These are phyloP conservation scores for Hygrophoropsis aurantiaca DNA, from an alignment of 768 basidiomycete species.

Conservation along the genomic window DNA sequence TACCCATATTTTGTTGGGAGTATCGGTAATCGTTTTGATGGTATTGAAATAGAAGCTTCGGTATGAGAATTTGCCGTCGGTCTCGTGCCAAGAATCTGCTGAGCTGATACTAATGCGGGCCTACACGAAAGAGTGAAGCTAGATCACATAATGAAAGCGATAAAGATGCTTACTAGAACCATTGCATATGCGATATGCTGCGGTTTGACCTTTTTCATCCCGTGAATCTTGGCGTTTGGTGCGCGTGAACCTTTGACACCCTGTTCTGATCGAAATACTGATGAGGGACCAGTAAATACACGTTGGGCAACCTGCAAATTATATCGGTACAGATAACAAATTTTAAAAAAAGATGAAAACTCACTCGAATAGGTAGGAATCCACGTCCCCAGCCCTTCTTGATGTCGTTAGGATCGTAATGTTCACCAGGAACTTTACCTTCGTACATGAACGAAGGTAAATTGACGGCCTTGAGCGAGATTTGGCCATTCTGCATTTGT, in stretches of 20 bases:
- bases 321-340: not conserved
- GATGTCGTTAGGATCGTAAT: not conserved
- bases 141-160: not conserved
- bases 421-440: constrained; percentile 2
- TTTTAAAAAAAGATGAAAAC: not conserved
- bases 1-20: constrained; percentile 1
- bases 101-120: constrained; percentile 9
- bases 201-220: constrained; percentile 1
- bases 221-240: constrained; percentile 1
- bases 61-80: constrained; percentile 6
- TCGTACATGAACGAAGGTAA: constrained; percentile 6
- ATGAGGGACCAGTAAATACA: constrained; percentile 10
- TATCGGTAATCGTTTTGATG: not conserved
- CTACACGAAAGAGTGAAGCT: not conserved
- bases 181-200: constrained; percentile 7
- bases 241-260: not conserved
- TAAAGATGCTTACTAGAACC: constrained; percentile 7
- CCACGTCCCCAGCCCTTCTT: not conserved
- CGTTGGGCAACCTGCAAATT: constrained; percentile 3
- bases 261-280: not conserved
- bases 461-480: not conserved
- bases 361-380: not conserved
- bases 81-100: constrained; percentile 5
- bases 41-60: constrained; percentile 3
- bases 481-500: not conserved